Conservation (phyloP, 2,329 filamentous ascomycete genomes). For the Sarocladium kiliense region DNA sequence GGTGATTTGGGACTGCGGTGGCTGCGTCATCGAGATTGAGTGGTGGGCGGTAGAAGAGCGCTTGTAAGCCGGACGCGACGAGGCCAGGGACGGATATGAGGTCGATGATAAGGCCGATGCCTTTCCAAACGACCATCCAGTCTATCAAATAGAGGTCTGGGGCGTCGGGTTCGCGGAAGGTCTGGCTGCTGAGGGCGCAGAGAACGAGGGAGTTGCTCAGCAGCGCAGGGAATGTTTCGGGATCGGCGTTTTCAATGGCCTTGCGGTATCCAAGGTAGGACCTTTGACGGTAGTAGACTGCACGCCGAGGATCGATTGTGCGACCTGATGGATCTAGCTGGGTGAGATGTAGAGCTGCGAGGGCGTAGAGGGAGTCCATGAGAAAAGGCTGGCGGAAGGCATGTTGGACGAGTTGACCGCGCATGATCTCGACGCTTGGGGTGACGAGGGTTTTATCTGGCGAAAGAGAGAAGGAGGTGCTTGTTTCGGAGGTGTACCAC, state of each 20-base stretch:
- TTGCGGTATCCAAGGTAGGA: constrained; percentile 46
- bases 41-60: constrained; percentile 43
- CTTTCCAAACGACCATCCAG: constrained; percentile 52
- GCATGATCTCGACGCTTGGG: constrained; percentile 36
- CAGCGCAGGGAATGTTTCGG: constrained; percentile 43
- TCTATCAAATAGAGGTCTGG: constrained; percentile 46
- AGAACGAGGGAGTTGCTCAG: constrained; percentile 47
- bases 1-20: constrained; percentile 37
- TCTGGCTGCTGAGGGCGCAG: constrained; percentile 43
- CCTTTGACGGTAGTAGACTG: constrained; percentile 39
- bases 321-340: constrained; percentile 24
- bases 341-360: constrained; percentile 45
- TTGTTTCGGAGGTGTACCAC: constrained; percentile 47
- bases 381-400: constrained; percentile 50
- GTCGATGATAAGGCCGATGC: constrained; percentile 44
- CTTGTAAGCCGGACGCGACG: constrained; percentile 36
- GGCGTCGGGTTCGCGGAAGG: constrained; percentile 41
- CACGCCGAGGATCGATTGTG: constrained; percentile 31
- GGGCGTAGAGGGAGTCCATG: constrained; percentile 48
- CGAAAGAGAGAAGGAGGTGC: constrained; percentile 31
- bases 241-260: constrained; percentile 42
- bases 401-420: constrained; percentile 40
- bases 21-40: constrained; percentile 39
- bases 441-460: background rate
- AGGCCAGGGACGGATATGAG: constrained; percentile 21